Evolutionary conservation across 257 asterid species (phyloP).

Genomic region (Rehmannia glutinosa): DNA sequence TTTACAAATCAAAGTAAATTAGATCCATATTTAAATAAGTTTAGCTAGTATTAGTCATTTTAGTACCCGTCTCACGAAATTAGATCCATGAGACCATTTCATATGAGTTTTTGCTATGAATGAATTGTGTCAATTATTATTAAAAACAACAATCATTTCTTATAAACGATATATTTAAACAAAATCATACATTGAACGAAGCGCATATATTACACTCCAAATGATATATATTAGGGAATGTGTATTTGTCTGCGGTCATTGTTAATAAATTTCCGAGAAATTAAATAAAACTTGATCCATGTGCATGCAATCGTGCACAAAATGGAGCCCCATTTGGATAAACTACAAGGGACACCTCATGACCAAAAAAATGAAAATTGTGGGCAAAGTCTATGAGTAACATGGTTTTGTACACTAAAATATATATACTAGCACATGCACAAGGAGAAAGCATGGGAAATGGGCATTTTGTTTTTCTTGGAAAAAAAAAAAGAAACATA

Average conservation of each 20-base stretch:
- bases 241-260: neutral
- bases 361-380: conserved; percentile 11
- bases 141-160: too few relatives aligned
- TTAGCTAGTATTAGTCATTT: too few relatives aligned
- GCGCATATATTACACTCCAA: too few relatives aligned
- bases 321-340: conserved; percentile 30
- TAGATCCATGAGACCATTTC: too few relatives aligned
- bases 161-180: too few relatives aligned
- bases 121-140: too few relatives aligned
- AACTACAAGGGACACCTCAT: neutral
- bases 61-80: too few relatives aligned
- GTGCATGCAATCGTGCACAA: conserved; percentile 38
- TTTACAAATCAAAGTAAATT: too few relatives aligned
- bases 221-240: too few relatives aligned
- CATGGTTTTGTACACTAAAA: conserved; percentile 27
- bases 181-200: too few relatives aligned
- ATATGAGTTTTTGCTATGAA: too few relatives aligned
- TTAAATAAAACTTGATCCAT: conserved; percentile 14
- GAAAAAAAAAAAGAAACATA: conserved; percentile 3
- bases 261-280: neutral
- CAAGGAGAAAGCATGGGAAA: neutral
- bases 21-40: too few relatives aligned
- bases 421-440: conserved; percentile 19
- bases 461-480: neutral
- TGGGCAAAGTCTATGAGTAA: conserved; percentile 27